Evolutionary conservation across 1,284 basidiomycete species (phyloP).

Genomic region (Ustilago tritici): DNA sequence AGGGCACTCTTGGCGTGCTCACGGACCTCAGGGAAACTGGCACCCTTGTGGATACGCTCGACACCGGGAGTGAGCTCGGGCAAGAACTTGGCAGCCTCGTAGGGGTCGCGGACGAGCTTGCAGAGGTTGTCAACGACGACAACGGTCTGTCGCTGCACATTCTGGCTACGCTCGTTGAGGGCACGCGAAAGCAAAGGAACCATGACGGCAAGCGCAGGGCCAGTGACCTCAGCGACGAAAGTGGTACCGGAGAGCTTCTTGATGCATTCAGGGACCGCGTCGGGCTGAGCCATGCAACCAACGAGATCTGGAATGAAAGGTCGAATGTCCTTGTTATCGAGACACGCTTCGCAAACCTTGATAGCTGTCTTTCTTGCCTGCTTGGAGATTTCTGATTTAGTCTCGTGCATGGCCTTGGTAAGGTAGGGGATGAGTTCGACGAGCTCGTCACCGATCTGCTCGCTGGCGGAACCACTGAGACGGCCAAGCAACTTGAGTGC

Average conservation of each 20-base stretch:
- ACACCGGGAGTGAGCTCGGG: conserved; percentile 91
- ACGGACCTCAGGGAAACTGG: conserved; percentile 91
- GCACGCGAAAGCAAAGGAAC: conserved; percentile 92
- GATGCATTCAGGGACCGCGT: conserved; percentile 87
- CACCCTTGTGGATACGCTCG: conserved; percentile 87
- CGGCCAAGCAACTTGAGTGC: conserved; percentile 80
- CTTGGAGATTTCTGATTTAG: conserved; percentile 90
- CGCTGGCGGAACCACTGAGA: conserved; percentile 78
- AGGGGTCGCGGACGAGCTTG: conserved; percentile 93
- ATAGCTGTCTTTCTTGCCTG: conserved; percentile 94
- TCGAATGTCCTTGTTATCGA: conserved; percentile 92
- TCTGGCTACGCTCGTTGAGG: conserved; percentile 92
- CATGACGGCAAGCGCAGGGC: conserved; percentile 93
- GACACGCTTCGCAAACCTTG: conserved; percentile 85
- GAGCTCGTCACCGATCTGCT: conserved; percentile 86
- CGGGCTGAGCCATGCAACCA: conserved; percentile 85
- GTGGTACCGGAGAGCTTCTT: conserved; percentile 94
- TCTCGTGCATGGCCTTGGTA: conserved; percentile 94
- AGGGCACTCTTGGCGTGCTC: conserved; percentile 66
- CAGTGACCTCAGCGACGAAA: conserved; percentile 96
- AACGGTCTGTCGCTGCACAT: conserved; percentile 75
- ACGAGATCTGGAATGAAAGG: conserved; percentile 92
- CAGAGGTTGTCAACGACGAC: conserved; percentile 97
- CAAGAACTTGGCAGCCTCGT: conserved; percentile 88
- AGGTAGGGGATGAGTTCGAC: conserved; percentile 86